Evolutionary conservation across 140 eudicot genomes (phyloP), one percentile per base, ranked within the genome.

Genomic region (Cichorium intybus): DNA sequence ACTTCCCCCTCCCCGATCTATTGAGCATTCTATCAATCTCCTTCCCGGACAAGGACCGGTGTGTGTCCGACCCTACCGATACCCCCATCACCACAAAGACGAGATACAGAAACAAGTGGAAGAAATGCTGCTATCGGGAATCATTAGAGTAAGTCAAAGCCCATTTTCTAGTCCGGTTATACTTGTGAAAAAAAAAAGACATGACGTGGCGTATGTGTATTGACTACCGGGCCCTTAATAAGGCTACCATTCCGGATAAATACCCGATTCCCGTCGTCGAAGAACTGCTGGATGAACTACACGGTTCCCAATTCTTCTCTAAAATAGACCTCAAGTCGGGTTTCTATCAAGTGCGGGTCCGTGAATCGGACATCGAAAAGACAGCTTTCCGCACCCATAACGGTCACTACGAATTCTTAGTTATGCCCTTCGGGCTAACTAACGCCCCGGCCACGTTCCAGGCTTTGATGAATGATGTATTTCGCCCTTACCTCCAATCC

Each of bases 381-480:
- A 58, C 64, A 0, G 12, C 45, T 24, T 58, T 58, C n/a, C 39
- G 27, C 4, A 50, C 56, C 3, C 56, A 50, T 50, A 18, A 50
- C 17, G 23, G 28, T 12, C 28, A 49, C 56, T 6, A n/a, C n/a
- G n/a, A n/a, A n/a, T n/a, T n/a, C n/a, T n/a, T n/a, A n/a, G n/a
- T n/a, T n/a, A n/a, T n/a, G n/a, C n/a, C n/a, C n/a, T n/a, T n/a
- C n/a, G n/a, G n/a, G n/a, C n/a, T n/a, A n/a, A n/a, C n/a, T n/a
- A 61, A 61, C 11, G 34, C 51, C 10, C 31, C 16, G 14, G 17
- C 27, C 4, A 26, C 41, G 1, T 58, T 58, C 31, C 23, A 58
- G 17, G 48, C 64, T 4, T 11, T 29, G 3, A 58, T 31, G 64
- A 58, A 58, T 16, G 64, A 58, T 29, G 35, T 58, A 6, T 58